phyloP scores from a whole-genome alignment of 1,284 basidiomycete genomes.

The Pseudozyma tsukubaensis region DNA sequence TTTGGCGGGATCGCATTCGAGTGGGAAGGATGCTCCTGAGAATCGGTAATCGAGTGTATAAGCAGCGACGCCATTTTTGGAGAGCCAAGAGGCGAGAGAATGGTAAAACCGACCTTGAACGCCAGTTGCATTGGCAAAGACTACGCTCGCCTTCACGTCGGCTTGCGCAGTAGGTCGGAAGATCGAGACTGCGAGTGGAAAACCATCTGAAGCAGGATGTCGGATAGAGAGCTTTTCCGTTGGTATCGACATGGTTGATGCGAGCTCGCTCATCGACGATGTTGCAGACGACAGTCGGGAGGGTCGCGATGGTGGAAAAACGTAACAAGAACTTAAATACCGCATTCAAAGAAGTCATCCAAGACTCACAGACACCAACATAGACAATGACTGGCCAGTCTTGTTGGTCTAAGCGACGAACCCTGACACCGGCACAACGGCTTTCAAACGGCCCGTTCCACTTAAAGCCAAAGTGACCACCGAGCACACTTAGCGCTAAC shows the following conservation, averaged over 20 bases:
- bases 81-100: slow-evolving; percentile 48
- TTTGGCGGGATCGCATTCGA: slow-evolving; percentile 32
- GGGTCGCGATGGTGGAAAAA: slow-evolving; percentile 19
- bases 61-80: slow-evolving; percentile 48
- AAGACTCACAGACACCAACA: no score
- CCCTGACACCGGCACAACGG: no score
- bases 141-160: slow-evolving; percentile 35
- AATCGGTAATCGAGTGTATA: slow-evolving; percentile 60
- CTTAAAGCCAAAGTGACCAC: no score
- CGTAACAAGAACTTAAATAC: slow-evolving; percentile 30
- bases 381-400: no score
- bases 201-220: slow-evolving; percentile 40
- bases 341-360: neutral
- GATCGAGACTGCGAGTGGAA: slow-evolving; percentile 44
- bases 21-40: slow-evolving; percentile 53
- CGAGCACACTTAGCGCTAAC: no score
- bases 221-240: slow-evolving; percentile 20
- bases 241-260: slow-evolving; percentile 32
- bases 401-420: no score
- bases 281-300: slow-evolving; percentile 10
- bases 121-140: slow-evolving; percentile 58
- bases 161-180: slow-evolving; percentile 30
- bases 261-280: slow-evolving; percentile 56
- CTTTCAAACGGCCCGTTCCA: no score
- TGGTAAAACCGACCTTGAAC: slow-evolving; percentile 60